Evolutionary conservation across 331 rosid species (phyloP).

Genomic region (Quercus tomentella): DNA sequence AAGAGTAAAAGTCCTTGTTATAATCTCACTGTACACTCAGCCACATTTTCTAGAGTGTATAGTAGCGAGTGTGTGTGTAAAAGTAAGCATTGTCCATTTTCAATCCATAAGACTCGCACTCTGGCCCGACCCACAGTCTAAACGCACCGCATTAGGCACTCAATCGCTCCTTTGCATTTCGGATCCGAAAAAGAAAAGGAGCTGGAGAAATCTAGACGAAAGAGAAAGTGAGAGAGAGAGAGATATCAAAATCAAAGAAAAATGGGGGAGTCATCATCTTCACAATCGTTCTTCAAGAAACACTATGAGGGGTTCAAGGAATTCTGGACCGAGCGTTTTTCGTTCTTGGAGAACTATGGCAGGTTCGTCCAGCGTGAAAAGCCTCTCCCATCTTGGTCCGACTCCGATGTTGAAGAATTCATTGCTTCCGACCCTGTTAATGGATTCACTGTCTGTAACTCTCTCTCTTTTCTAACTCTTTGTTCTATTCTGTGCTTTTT

Average conservation of each 20-base stretch:
- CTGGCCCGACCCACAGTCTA: too few species aligned
- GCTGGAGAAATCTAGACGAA: neutral
- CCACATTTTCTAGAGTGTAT: too few species aligned
- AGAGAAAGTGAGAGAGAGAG: neutral
- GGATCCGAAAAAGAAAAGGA: too few species aligned
- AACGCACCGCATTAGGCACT: too few species aligned
- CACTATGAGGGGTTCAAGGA: conserved; percentile 60
- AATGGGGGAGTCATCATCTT: conserved; percentile 33
- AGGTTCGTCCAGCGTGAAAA: conserved; percentile 52
- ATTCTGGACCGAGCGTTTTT: conserved; percentile 65
- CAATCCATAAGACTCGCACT: too few species aligned
- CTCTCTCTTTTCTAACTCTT: neutral
- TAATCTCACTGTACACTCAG: too few species aligned
- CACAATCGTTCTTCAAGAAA: conserved; percentile 41
- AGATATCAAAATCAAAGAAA: neutral
- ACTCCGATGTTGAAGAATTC: conserved; percentile 67
- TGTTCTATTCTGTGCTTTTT: neutral
- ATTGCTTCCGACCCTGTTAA: conserved; percentile 75
- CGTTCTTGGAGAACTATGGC: conserved; percentile 54
- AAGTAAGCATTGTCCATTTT: too few species aligned
- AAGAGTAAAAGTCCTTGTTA: too few species aligned
- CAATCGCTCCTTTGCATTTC: too few species aligned
- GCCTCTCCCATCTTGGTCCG: conserved; percentile 65
- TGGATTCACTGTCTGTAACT: conserved; percentile 60
- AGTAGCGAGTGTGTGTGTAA: too few species aligned